phyloP scores from a whole-genome alignment of 805 yeast species.

The Candida oleophila region DNA sequence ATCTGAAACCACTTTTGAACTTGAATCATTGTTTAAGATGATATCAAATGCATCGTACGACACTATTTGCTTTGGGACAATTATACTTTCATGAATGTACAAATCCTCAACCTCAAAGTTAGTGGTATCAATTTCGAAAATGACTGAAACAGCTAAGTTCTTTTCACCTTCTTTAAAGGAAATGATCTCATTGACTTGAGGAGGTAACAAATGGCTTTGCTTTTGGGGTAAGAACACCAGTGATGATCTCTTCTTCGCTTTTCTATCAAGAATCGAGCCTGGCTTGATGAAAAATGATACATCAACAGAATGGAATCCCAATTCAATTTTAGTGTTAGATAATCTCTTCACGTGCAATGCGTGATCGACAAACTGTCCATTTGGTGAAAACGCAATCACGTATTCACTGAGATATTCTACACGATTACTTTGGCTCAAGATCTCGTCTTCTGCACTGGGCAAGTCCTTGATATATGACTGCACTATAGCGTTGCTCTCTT shows the following conservation, averaged over 20 bases:
- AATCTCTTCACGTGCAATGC: constrained; percentile 77
- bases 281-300: constrained; percentile 68
- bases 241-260: constrained; percentile 85
- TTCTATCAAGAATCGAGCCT: constrained; percentile 79
- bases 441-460: constrained; percentile 38
- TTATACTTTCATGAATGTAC: constrained; percentile 70
- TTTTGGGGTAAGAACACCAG: constrained; percentile 86
- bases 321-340: constrained; percentile 60
- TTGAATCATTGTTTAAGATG: constrained; percentile 35
- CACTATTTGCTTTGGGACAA: constrained; percentile 62
- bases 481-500: constrained; percentile 13
- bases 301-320: constrained; percentile 87
- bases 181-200: constrained; percentile 54
- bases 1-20: constrained; percentile 11
- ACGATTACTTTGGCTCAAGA: constrained; percentile 37
- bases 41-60: constrained; percentile 55
- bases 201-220: constrained; percentile 66
- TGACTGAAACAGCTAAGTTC: constrained; percentile 71
- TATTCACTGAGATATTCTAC: constrained; percentile 58
- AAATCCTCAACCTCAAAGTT: constrained; percentile 72
- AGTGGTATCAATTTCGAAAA: constrained; percentile 74
- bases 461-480: constrained; percentile 29
- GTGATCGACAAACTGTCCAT: constrained; percentile 63
- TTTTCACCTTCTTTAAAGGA: constrained; percentile 62
- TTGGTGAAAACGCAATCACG: constrained; percentile 61